These are phyloP conservation scores for Fraxinus floribunda DNA, from an alignment of 305 asterid species.

Conservation along the genomic window DNA sequence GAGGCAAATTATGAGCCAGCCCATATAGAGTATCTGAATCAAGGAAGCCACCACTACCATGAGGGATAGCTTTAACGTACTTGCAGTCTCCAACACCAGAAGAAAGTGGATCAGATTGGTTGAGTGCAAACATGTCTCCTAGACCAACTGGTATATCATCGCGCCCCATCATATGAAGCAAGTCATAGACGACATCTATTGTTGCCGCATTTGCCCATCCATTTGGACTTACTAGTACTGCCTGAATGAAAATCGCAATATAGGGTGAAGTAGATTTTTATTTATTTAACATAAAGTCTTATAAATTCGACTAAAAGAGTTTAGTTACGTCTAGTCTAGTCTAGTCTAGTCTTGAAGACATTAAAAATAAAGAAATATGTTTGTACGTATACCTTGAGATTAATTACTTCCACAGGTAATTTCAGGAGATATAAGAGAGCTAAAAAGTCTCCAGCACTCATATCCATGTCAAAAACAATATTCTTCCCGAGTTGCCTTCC, in stretches of 20 bases:
- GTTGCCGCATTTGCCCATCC: constrained; percentile 96
- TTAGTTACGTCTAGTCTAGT: neutral
- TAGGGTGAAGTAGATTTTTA: neutral
- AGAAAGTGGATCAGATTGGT: constrained; percentile 52
- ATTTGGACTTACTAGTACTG: constrained; percentile 69
- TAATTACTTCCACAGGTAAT: constrained; percentile 55
- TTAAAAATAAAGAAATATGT: neutral
- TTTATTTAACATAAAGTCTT: neutral
- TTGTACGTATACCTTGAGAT: constrained; percentile 54
- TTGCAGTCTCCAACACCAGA: constrained; percentile 72
- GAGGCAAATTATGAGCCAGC: constrained; percentile 67
- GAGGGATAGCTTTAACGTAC: constrained; percentile 69
- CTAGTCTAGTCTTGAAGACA: neutral
- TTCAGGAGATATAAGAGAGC: constrained; percentile 84
- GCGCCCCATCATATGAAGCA: constrained; percentile 95
- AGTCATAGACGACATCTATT: constrained; percentile 68
- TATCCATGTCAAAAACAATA: constrained; percentile 85
- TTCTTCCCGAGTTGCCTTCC: constrained; percentile 56
- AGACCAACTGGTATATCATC: constrained; percentile 82
- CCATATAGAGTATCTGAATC: constrained; percentile 90
- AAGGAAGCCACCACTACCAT: constrained; percentile 79
- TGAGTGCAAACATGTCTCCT: constrained; percentile 61
- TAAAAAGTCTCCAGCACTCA: constrained; percentile 90
- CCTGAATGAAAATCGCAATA: constrained; percentile 39
- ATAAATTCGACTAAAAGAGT: neutral